Percentiles rank a stretch among this genome's conserved stretches.
These are phyloP conservation scores for Chamaecrista fasciculata DNA, from an alignment of 306 rosid species.

Conservation along the genomic window DNA sequence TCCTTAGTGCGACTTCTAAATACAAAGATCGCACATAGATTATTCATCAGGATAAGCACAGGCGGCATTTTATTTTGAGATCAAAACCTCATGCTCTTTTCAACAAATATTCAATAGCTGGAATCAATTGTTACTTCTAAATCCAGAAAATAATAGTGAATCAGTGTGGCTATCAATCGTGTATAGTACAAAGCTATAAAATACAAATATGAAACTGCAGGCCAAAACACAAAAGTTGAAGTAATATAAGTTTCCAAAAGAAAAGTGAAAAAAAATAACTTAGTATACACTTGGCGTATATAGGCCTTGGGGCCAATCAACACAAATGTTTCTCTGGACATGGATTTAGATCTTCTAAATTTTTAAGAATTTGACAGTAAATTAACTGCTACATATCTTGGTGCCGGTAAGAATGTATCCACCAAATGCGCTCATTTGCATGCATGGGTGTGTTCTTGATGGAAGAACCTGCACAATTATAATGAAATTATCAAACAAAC, in stretches of 20 bases:
- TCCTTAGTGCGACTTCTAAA: too few species aligned
- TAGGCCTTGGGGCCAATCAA: conserved; percentile 7
- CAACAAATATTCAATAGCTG: neutral
- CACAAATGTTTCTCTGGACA: neutral
- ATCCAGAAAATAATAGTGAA: neutral
- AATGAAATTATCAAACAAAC: neutral
- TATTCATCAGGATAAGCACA: neutral
- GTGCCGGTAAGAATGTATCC: conserved; percentile 92
- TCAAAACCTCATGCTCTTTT: neutral
- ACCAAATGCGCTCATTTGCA: conserved; percentile 92
- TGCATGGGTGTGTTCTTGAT: conserved; percentile 86
- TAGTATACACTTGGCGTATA: conserved; percentile 14
- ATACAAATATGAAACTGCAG: conserved; percentile 16
- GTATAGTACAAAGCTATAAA: conserved; percentile 26
- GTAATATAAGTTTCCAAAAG: neutral
- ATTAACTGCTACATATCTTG: conserved; percentile 55
- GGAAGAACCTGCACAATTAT: conserved; percentile 78
- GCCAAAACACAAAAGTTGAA: conserved; percentile 1
- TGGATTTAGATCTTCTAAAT: too few species aligned
- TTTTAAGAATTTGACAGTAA: too few species aligned
- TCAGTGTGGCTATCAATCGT: too few species aligned
- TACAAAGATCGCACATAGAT: neutral
- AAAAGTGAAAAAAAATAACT: neutral
- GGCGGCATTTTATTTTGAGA: neutral
- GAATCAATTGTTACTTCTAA: neutral